Conservation (phyloP, 805 yeast species). For the Wickerhamiella azymoides region DNA sequence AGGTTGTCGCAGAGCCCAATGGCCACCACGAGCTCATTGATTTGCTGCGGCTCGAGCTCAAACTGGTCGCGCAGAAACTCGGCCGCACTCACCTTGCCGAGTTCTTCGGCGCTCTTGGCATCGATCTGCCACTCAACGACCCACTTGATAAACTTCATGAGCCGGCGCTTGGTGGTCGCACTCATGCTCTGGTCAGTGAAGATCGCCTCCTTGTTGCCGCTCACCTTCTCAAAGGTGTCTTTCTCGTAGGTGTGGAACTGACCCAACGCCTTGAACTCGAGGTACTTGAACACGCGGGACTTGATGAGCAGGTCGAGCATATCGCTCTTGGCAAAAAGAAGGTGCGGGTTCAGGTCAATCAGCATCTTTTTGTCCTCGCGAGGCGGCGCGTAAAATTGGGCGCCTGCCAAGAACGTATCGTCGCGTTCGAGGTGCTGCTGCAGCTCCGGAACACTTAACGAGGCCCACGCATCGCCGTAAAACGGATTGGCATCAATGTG, state of each 20-base stretch:
- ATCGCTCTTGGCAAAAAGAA: constrained; percentile 84
- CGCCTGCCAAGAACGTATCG: constrained; percentile 37
- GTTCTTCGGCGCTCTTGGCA: constrained; percentile 42
- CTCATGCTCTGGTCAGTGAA: constrained; percentile 76
- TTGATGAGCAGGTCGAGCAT: constrained; percentile 62
- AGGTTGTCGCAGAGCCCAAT: constrained; percentile 63
- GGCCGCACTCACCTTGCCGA: constrained; percentile 41
- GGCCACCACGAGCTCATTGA: constrained; percentile 70
- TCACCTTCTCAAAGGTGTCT: constrained; percentile 74
- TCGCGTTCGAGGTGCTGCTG: constrained; percentile 28
- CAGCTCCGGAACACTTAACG: constrained; percentile 74
- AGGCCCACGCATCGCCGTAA: constrained; percentile 82
- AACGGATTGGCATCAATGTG: constrained; percentile 76
- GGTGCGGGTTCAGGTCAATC: constrained; percentile 73
- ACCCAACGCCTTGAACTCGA: constrained; percentile 81
- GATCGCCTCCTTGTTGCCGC: constrained; percentile 81
- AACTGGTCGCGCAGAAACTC: constrained; percentile 51
- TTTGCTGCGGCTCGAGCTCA: constrained; percentile 58
- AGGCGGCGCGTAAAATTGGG: constrained; percentile 67
- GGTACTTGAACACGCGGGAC: constrained; percentile 76
- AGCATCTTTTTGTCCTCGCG: constrained; percentile 45
- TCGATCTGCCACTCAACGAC: constrained; percentile 56
- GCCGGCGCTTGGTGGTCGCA: constrained; percentile 59
- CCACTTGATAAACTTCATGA: constrained; percentile 87
- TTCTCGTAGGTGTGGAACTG: constrained; percentile 90